A percentile compares a stretch with the other conserved stretches of the same genome.
Evolutionary conservation across 768 basidiomycete genomes (phyloP).

Genomic region (Lactarius deliciosus): DNA sequence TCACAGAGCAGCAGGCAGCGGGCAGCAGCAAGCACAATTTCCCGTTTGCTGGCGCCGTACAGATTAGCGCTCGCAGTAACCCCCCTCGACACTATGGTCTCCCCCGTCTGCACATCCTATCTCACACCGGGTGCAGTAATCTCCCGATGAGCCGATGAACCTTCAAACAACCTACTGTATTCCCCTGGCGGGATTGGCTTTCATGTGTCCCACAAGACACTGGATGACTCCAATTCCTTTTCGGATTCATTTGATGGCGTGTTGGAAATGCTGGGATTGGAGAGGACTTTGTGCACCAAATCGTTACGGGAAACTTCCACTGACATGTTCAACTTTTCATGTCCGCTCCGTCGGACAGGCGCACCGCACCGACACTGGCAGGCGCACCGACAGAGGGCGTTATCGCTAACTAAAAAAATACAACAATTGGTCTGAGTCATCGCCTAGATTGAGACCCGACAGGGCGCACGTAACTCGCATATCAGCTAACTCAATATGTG

Average conservation of each 20-base stretch:
- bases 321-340: neutral
- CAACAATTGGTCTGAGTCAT: neutral
- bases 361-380: no score
- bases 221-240: no score
- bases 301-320: neutral
- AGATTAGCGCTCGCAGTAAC: no score
- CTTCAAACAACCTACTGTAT: neutral
- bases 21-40: neutral
- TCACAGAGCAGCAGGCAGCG: neutral
- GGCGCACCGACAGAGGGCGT: neutral
- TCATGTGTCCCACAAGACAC: no score
- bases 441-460: neutral
- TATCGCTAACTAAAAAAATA: conserved; percentile 1
- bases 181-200: neutral
- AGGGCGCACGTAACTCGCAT: neutral
- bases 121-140: neutral
- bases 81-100: no score
- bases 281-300: neutral
- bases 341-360: neutral
- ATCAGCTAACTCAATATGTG: neutral
- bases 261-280: no score
- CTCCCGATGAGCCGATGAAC: neutral
- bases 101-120: neutral
- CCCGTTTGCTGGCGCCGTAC: neutral
- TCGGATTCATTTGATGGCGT: no score